Base-by-base conservation (phyloP, 176 grass and related monocot species). In the Calamus simplicifolius region DNA sequence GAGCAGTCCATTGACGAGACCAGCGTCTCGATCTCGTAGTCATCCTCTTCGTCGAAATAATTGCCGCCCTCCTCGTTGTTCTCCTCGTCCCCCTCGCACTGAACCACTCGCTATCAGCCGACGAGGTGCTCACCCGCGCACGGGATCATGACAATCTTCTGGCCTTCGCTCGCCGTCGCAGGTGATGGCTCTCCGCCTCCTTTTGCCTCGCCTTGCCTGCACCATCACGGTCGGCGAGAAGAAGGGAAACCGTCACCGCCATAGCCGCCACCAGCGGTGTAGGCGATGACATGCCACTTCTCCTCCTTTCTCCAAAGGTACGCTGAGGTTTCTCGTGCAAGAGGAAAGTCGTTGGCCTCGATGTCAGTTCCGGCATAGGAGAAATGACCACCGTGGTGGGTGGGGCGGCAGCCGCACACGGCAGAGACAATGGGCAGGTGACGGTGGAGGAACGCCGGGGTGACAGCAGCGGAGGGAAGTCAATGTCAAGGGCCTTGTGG, bases 261-360 rank as follows among this genome's bases (percentile, higher is more conserved):
- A 4, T 27, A 43, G 27, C 58, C 30, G 35, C 64, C 64, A n/a
- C 19, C 38, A 2, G 29, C 71, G 31, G 72, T 25, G 29, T 54
- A 71, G 50, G 81, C 77, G 4, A 74, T 68, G 49, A 89, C 60
- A 52, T 88, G 86, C 86, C 86, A 95, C 54, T 82, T 88, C 18
- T 84, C 76, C 60, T 69, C 87, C 75, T 84, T 83, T 1, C 84
- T 71, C 85, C 89, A 95, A 4, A 86, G 71, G 85, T 85, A 95
- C 16, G 59, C 30, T 1, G 84, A 66, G 52, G 72, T 70, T 1
- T 73, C 78, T 0, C 43, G 56, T 1, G 67, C 49, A 2, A 55
- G 57, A 0, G 73, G 68, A 14, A 75, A 48, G 28, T 70, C 61
- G 53, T 79, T 82, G 23, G 61, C 65, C 4, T 50, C 76, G 19